These are phyloP conservation scores for Terfezia boudieri DNA, from an alignment of 495 filamentous ascomycete genomes.

Conservation along the genomic window DNA sequence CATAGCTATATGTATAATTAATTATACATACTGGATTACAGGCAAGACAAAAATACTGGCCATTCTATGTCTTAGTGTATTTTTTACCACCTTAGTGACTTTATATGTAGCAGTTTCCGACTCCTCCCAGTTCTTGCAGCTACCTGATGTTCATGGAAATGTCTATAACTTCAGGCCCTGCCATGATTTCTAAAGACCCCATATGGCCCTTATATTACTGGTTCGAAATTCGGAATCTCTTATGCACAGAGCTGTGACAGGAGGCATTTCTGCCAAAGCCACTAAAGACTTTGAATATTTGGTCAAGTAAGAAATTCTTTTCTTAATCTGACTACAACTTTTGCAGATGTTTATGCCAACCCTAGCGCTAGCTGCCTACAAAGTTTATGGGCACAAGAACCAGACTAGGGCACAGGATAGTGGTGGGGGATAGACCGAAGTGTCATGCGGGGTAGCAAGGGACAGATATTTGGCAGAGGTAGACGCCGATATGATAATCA, in stretches of 20 bases:
- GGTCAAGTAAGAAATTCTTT: constrained; percentile 26
- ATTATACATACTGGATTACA: no score
- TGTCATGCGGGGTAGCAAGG: constrained; percentile 70
- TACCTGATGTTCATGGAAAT: no score
- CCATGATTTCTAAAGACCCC: no score
- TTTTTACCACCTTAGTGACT: no score
- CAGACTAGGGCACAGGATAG: no score
- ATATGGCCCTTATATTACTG: constrained; percentile 66
- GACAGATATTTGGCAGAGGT: constrained; percentile 40
- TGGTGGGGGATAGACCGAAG: constrained; percentile 53
- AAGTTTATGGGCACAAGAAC: constrained; percentile 70
- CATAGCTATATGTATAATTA: no score
- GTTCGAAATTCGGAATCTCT: constrained; percentile 79
- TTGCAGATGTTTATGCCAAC: constrained; percentile 46
- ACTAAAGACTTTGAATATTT: constrained; percentile 54
- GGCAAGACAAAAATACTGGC: no score
- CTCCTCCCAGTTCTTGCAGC: no score
- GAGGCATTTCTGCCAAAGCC: constrained; percentile 52
- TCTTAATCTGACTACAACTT: neutral
- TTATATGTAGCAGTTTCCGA: no score
- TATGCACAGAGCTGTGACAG: constrained; percentile 58
- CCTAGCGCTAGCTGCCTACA: constrained; percentile 66
- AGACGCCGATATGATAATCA: constrained; percentile 54
- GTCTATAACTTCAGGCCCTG: no score
- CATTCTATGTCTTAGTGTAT: no score